phyloP scores from a whole-genome alignment of 768 basidiomycete genomes.

The Leccinum subgranulosum region DNA sequence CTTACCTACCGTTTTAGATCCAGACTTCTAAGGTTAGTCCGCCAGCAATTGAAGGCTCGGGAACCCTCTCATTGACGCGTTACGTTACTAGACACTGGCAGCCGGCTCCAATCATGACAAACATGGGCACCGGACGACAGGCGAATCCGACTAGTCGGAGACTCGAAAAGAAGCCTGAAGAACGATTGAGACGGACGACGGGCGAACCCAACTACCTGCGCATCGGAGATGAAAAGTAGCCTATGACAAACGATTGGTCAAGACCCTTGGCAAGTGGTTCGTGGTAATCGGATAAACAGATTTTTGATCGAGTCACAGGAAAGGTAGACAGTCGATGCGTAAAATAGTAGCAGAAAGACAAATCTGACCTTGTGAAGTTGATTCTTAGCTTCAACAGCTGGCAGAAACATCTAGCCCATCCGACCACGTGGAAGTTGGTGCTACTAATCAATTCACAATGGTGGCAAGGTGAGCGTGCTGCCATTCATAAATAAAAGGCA shows the following conservation, averaged over 20 bases:
- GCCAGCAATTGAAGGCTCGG: too few relatives aligned
- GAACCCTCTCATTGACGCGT: too few relatives aligned
- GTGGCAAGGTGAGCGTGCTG: slow-evolving; percentile 68
- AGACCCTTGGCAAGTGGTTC: slow-evolving; percentile 67
- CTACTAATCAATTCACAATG: slow-evolving; percentile 81
- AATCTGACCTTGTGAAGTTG: background rate
- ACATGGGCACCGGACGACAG: slow-evolving; percentile 37
- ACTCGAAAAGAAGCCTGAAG: slow-evolving; percentile 98
- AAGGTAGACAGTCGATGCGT: slow-evolving; percentile 97
- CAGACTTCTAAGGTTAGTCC: too few relatives aligned
- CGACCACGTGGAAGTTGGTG: slow-evolving; percentile 86
- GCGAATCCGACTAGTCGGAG: slow-evolving; percentile 77
- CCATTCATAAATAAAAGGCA: slow-evolving; percentile 50
- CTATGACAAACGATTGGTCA: slow-evolving; percentile 94
- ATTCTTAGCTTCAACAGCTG: slow-evolving; percentile 73
- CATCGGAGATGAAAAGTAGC: slow-evolving; percentile 97
- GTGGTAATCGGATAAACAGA: slow-evolving; percentile 4
- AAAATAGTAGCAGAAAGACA: slow-evolving; percentile 88
- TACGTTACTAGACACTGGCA: too few relatives aligned
- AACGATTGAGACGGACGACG: slow-evolving; percentile 95
- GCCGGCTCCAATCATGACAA: too few relatives aligned
- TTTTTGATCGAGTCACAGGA: slow-evolving; percentile 38
- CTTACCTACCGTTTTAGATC: too few relatives aligned
- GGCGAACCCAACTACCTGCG: slow-evolving; percentile 80
- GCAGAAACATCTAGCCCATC: slow-evolving; percentile 98